Conservation (phyloP, 257 asterid genomes). For the Primulina eburnea region DNA sequence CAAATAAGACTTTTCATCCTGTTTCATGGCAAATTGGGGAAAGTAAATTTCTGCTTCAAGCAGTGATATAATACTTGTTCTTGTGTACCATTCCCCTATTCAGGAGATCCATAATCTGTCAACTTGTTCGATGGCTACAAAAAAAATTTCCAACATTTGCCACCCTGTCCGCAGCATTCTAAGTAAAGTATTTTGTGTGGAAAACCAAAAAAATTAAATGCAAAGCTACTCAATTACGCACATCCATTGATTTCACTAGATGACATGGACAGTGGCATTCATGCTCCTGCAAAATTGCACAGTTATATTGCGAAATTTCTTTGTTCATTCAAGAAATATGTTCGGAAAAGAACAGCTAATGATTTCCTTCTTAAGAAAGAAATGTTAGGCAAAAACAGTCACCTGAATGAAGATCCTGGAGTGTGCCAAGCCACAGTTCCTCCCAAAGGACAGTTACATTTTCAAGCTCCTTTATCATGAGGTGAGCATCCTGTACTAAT, state of each 20-base stretch:
- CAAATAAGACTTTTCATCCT: background rate
- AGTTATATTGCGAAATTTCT: slow-evolving; percentile 8
- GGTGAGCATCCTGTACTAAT: slow-evolving; percentile 84
- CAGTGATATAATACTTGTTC: slow-evolving; percentile 3
- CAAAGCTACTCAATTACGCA: background rate
- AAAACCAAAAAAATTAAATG: background rate
- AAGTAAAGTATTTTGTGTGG: background rate
- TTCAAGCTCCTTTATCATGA: slow-evolving; percentile 94
- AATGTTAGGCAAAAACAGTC: slow-evolving; percentile 1
- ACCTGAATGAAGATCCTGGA: slow-evolving; percentile 99
- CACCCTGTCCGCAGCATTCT: background rate
- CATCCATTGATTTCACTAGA: background rate
- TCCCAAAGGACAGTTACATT: slow-evolving; percentile 98
- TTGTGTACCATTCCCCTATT: background rate
- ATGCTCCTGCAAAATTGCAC: slow-evolving; percentile 18
- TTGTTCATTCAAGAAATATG: slow-evolving; percentile 15
- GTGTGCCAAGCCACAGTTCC: slow-evolving; percentile 98
- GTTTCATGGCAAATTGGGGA: background rate
- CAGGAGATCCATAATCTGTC: background rate
- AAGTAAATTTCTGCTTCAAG: slow-evolving; percentile 9
- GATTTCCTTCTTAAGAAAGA: slow-evolving; percentile 15
- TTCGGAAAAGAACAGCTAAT: slow-evolving; percentile 3
- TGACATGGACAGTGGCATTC: background rate
- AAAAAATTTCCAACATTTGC: background rate
- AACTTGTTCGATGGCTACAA: background rate